Base-by-base conservation (phyloP, 2,329 filamentous ascomycete genomes). In the Aspergillus quadricinctus region DNA sequence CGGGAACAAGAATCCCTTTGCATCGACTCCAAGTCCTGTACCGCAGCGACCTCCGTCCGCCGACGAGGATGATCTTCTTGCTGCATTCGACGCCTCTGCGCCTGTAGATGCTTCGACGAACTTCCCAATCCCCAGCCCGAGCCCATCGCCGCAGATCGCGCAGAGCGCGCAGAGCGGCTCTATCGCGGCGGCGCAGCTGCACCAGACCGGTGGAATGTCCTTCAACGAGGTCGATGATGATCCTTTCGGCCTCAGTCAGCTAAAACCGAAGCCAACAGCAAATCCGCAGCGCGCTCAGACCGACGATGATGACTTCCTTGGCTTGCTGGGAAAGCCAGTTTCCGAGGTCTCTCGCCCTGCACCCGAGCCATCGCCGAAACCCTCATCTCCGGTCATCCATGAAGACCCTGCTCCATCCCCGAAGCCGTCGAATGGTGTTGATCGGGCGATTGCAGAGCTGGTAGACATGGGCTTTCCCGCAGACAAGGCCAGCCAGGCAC, bases 381-480 rank as follows among this genome's bases (percentile, higher is more conserved):
- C 61, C 46, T 55, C 54, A 11, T 35, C 54, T 29, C 56, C 65
- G 1, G 25, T 59, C 14, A 52, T 63, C 35, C 61, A 56, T 14
- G 60, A 62, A 48, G 49, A 59, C 17, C 55, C 53, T 23, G 48
- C 57, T 50, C 55, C 57, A 41, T 63, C 66, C 23, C 65, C 66
- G 2, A 68, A 64, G 49, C 66, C 72, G 2, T 65, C 65, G 2
- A 77, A 77, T 64, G 85, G 84, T 1, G 86, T 88, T 56, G 91
- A 96, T 67, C 85, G 83, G 63, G 90, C 92, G 9, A 84, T 97
- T 27, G 90, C 90, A 9, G 91, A 97, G 70, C 78, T 99, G 27
- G 86, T 97, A 3, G 93, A 97, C 63, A 97, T 97, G 84, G 94
- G 94, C 0, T 99, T 99, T 65, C 86, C 90, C 0, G 82, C 86